Base-by-base conservation (phyloP, 2,329 filamentous ascomycete genomes). In the Trichophyton mentagrophytes region DNA sequence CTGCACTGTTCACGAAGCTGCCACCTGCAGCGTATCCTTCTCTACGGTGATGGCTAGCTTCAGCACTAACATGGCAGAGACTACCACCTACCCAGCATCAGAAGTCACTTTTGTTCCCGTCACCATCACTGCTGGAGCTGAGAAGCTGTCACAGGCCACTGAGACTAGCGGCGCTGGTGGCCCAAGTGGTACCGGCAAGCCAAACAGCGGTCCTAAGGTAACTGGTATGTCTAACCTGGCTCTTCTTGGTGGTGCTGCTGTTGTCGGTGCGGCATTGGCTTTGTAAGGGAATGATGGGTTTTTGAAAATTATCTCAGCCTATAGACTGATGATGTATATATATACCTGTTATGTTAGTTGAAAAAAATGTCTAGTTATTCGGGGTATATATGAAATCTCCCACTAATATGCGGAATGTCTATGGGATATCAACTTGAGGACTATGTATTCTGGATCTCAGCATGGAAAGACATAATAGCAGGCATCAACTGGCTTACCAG, bases 71-170 rank as follows among this genome's bases (percentile, higher is more conserved):
- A 15, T 25, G 6, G 22, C 8, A n/a, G 13, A 40, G 3, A 40
- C 55, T 22, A 9, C n/a, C 15, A 57, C 36, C 20, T 13, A 22
- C 13, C 8, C 36, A 3, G 55, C 30, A 17, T 53, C 20, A 15
- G 46, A 22, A 20, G n/a, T 55, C 9, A 40, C 27, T 13, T 25
- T 25, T 17, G 13, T 8, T 4, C 60, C 63, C 20, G 61, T 62
- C n/a, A n/a, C 38, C 13, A 51, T 64, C 27, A 64, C 61, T 1
- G 59, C 59, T 13, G 63, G 63, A 53, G 61, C 59, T 7, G 63
- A 62, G 42, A 62, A 64, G n/a, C 33, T 64, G 25, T 1, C 30
- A 1, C 5, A 15, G 15, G 42, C 22, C 44, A 38, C 55, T 5
- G 17, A 22, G 9, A 9, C 58, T 15, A 44, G 40, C 15, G n/a